Base-by-base conservation (phyloP, 2,329 filamentous ascomycete genomes). In the Pseudocercospora pini-densiflorae region DNA sequence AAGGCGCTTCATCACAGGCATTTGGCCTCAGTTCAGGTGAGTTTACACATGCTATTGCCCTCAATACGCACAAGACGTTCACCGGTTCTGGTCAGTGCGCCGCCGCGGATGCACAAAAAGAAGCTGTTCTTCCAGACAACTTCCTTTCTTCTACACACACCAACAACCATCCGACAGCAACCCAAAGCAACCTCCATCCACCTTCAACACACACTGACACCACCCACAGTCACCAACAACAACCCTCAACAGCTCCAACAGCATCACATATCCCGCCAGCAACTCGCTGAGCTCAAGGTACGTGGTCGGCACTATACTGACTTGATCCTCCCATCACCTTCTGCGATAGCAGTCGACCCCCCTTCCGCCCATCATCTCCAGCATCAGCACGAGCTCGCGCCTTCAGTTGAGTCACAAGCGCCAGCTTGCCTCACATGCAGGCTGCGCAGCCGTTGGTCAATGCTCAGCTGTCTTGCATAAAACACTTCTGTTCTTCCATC, bases 281-380 rank as follows among this genome's bases (percentile, higher is more conserved):
- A 33, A 10, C 40, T 27, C 23, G 59, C 58, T 61, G 58, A 61
- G 23, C 58, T 61, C 58, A 61, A 61, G 58, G 58, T 61, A 61
- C 40, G 58, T 61, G 12, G 40, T 51, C 40, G 27, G 40, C 58
- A 33, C 36, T 16, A 60, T 60, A 27, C 43, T 49, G 24, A 36
- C 33, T 36, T 36, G 33, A 29, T 19, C 40, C 27, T 1, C n/a
- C 40, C 58, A 29, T 60, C 58, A 14, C 21, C 9, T 49, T 49
- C 36, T 24, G 12, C 33, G 7, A n/a, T n/a, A 59, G 57, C 33
- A 59, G 5, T 7, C 14, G n/a, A 33, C 47, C 2, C 21, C 21
- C 47, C 33, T 45, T 27, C 36, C 14, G 36, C 58, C 33, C 21
- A 29, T 54, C 51, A 27, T 24, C 24, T 19, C 29, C 49, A 53